These are phyloP conservation scores for Pyrenula massariospora DNA, from an alignment of 495 filamentous ascomycete species.

Conservation along the genomic window DNA sequence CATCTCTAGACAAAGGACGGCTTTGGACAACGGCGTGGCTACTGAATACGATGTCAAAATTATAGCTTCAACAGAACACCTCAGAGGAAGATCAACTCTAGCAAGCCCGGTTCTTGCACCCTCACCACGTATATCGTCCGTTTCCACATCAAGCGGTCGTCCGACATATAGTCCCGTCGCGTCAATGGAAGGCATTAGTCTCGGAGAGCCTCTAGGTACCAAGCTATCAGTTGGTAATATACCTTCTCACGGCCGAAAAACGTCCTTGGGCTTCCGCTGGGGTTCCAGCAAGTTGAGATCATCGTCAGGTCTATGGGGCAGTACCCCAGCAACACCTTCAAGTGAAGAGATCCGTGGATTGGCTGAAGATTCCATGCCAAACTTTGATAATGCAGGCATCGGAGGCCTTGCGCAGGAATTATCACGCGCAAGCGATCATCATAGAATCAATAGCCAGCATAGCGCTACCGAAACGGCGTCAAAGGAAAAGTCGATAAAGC, in stretches of 20 bases:
- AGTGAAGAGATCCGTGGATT: not conserved
- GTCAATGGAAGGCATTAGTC: not conserved
- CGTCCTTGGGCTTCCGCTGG: not conserved
- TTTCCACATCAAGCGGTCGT: conserved; percentile 15
- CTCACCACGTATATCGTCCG: conserved; percentile 15
- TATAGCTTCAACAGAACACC: conserved; percentile 69
- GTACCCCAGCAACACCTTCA: not conserved
- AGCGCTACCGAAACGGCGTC: conserved; percentile 3
- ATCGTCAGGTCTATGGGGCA: not conserved
- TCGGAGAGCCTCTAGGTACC: conserved; percentile 12
- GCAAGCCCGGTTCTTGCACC: conserved; percentile 14
- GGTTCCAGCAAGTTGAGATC: not conserved
- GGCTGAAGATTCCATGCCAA: not conserved
- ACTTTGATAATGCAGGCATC: not conserved
- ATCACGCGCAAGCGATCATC: not conserved
- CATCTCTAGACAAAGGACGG: conserved; percentile 7
- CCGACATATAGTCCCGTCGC: conserved; percentile 15
- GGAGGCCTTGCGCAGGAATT: not conserved
- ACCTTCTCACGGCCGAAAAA: conserved; percentile 8
- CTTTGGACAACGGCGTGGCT: conserved; percentile 26
- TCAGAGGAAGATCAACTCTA: conserved; percentile 42
- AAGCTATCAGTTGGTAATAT: conserved; percentile 13
- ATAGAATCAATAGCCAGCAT: conserved; percentile 2
- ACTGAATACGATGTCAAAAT: conserved; percentile 69
- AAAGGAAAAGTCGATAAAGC: conserved; percentile 22